Base-by-base conservation (phyloP, 1,284 basidiomycete genomes). In the Pseudozyma sp. region DNA sequence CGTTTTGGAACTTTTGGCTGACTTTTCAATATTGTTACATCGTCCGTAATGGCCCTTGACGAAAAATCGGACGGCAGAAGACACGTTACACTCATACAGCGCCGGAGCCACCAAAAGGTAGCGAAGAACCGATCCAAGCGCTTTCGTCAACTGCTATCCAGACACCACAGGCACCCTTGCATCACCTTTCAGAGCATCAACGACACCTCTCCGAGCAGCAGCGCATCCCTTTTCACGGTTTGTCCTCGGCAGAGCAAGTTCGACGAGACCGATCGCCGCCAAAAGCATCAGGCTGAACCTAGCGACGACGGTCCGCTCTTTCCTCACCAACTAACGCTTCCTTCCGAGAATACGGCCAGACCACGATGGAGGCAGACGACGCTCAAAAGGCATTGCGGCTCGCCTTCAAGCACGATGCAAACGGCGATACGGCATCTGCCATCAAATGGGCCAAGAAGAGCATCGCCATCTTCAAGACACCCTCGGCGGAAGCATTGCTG, bases 361-460 rank as follows among this genome's bases (percentile, higher is more conserved):
- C 11, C 48, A 54, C 17, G 11, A 79, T 78, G 75, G 77, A 78
- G 40, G 59, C 69, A 24, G 81, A 83, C 47, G 82, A 83, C 24
- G 80, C 80, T 33, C 76, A 62, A 24, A 81, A 81, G 56, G 81
- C 81, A 16, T 71, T 83, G 24, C 49, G 68, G 37, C 78, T 84
- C 29, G 81, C 82, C 5, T 76, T 75, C 48, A 84, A 84, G 61
- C 76, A 84, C 55, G 75, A 79, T 33, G 53, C 51, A 37, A 64
- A 68, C 35, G 81, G 80, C 7, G 79, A 84, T 53, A 77, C 71
- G n/a, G 74, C 71, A 13, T 64, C 68, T 5, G 94, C 96, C 1
- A 89, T 92, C 80, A 93, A 94, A 84, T 96, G 97, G 87, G 91
- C 91, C 71, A 90, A 91, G 85, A 99, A 99, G 86, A 93, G 92